Evolutionary conservation across 148 eudicot genomes (phyloP).

Genomic region (Drosera capensis): DNA sequence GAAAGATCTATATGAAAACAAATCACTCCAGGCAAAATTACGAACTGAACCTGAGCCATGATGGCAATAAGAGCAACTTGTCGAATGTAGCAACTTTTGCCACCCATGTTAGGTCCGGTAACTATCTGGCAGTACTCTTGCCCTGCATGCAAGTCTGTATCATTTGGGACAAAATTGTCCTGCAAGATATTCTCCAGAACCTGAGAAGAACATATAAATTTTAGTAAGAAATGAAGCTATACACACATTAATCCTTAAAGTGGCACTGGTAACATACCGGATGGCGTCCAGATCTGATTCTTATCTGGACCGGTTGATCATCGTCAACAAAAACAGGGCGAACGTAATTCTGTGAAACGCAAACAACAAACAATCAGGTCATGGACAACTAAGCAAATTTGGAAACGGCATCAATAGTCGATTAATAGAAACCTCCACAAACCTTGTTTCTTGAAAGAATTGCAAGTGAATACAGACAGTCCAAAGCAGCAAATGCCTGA

Average conservation of each 20-base stretch:
- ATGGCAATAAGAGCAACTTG: conserved; percentile 89
- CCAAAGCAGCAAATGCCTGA: conserved; percentile 82
- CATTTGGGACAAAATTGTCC: conserved; percentile 85
- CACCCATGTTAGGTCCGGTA: conserved; percentile 99
- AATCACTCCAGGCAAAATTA: background rate
- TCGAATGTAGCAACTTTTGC: conserved; percentile 97
- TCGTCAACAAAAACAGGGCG: conserved; percentile 71
- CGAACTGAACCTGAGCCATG: conserved; percentile 71
- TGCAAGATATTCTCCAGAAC: conserved; percentile 70
- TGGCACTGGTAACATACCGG: conserved; percentile 57
- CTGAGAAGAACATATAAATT: conserved; percentile 18
- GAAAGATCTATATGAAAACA: background rate
- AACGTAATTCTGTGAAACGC: conserved; percentile 46
- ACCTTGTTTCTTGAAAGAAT: conserved; percentile 74
- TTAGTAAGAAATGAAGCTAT: background rate
- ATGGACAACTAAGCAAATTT: background rate
- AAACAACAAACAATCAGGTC: conserved; percentile 1
- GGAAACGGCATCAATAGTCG: background rate
- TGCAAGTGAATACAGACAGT: conserved; percentile 82
- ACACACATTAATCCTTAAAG: background rate
- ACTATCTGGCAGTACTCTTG: conserved; percentile 71
- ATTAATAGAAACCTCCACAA: background rate
- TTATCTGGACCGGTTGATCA: conserved; percentile 57
- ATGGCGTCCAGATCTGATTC: conserved; percentile 68
- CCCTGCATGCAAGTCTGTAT: conserved; percentile 53